A percentile compares a stretch with the other conserved stretches of the same genome.
phyloP scores from a whole-genome alignment of 108 stramenopile species.

The Cyclotella cryptica region DNA sequence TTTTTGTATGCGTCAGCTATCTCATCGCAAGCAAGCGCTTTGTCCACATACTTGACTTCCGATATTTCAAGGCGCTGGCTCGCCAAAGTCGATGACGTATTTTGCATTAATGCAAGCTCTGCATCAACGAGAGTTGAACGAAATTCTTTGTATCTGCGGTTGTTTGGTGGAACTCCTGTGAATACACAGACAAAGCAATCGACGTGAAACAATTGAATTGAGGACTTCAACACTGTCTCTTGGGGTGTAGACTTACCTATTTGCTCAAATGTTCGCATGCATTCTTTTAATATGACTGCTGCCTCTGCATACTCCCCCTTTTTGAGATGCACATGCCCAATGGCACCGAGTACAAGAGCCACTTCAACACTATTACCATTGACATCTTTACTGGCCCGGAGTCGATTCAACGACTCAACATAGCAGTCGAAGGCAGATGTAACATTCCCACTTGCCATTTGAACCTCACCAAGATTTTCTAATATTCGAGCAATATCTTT shows the following conservation, averaged over 20 bases:
- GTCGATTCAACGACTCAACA: constrained; percentile 38
- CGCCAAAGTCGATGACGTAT: constrained; percentile 43
- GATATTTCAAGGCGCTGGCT: constrained; percentile 44
- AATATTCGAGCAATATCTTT: constrained; percentile 48
- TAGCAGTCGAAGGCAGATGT: constrained; percentile 43
- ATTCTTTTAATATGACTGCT: constrained; percentile 43
- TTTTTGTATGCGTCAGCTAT: constrained; percentile 45
- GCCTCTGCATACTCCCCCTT: constrained; percentile 50
- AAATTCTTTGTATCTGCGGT: constrained; percentile 48
- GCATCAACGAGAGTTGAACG: constrained; percentile 49
- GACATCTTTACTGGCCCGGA: constrained; percentile 22
- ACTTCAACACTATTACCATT: constrained; percentile 36
- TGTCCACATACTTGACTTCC: constrained; percentile 28
- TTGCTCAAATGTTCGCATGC: constrained; percentile 46
- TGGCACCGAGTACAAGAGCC: constrained; percentile 46
- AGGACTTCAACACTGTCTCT: not conserved
- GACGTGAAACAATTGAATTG: not conserved
- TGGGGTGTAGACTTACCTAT: constrained; percentile 15
- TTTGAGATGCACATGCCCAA: constrained; percentile 48
- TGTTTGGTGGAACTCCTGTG: constrained; percentile 44
- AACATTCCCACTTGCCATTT: constrained; percentile 50
- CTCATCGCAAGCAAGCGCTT: constrained; percentile 50
- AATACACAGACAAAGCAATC: not conserved
- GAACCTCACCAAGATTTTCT: constrained; percentile 54
- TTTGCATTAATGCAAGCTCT: constrained; percentile 51